These are phyloP conservation scores for Geotrichum candidum DNA, from an alignment of 1,139 yeast genomes.

Conservation along the genomic window DNA sequence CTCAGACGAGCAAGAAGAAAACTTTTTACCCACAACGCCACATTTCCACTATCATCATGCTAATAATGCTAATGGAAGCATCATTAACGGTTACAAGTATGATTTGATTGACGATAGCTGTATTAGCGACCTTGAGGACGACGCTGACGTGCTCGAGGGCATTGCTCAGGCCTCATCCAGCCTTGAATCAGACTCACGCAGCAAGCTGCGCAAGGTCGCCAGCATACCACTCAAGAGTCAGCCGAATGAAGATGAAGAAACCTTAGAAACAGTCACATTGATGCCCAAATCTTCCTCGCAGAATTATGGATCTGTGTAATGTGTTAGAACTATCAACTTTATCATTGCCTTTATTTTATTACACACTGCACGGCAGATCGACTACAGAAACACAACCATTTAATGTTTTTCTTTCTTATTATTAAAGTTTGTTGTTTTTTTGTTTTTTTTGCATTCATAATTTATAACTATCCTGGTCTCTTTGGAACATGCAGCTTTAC, in stretches of 20 bases:
- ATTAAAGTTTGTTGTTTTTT: not conserved
- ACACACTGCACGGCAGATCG: not conserved
- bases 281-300: not conserved
- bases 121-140: slow-evolving; percentile 4
- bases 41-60: slow-evolving; percentile 5
- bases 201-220: not conserved
- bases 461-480: not conserved
- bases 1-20: slow-evolving; percentile 4
- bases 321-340: not conserved
- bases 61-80: not conserved
- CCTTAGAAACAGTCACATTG: not conserved
- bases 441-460: not conserved
- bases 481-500: not conserved
- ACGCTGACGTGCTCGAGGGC: not conserved
- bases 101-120: slow-evolving; percentile 1
- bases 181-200: not conserved
- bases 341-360: not conserved
- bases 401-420: not conserved
- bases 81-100: not conserved
- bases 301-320: not conserved
- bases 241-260: not conserved
- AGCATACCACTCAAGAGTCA: not conserved
- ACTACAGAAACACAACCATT: not conserved
- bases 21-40: slow-evolving; percentile 10
- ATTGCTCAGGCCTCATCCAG: not conserved